These are phyloP conservation scores for Pleurozium schreberi DNA, from an alignment of 225 moss, liverwort and hornwort genomes.

Conservation along the genomic window DNA sequence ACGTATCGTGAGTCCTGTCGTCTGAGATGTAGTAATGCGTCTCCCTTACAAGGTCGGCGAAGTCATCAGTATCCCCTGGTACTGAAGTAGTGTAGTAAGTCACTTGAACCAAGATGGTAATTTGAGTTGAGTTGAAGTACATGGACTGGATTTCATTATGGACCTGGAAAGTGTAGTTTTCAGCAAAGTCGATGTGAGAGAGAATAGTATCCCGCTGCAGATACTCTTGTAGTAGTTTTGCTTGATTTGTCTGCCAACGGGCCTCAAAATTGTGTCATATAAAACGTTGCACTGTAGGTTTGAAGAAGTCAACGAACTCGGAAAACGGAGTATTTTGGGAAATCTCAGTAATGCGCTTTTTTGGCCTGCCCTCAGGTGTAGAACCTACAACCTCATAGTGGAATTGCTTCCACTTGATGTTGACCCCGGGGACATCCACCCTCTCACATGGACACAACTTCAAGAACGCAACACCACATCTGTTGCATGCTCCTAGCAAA, in stretches of 20 bases:
- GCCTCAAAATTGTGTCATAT: background rate
- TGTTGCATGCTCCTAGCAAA: background rate
- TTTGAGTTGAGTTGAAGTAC: no score
- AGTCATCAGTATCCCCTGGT: no score
- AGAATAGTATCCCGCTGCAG: background rate
- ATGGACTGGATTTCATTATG: no score
- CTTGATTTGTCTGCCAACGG: background rate
- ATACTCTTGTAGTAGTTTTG: background rate
- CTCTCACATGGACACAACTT: background rate
- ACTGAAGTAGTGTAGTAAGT: no score
- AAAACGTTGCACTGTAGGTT: no score
- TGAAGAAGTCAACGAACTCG: no score
- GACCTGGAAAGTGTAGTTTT: background rate
- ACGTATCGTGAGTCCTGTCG: no score
- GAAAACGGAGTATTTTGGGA: no score
- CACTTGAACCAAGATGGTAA: no score
- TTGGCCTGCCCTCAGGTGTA: background rate
- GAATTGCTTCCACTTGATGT: background rate
- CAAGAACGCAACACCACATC: background rate
- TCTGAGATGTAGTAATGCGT: no score
- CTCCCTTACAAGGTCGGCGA: no score
- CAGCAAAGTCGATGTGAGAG: background rate
- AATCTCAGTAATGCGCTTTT: background rate
- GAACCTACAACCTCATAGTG: no score
- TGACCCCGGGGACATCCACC: background rate